Evolutionary conservation across 176 grass and related monocot genomes (phyloP).

Genomic region (Aegilops umbellulata): DNA sequence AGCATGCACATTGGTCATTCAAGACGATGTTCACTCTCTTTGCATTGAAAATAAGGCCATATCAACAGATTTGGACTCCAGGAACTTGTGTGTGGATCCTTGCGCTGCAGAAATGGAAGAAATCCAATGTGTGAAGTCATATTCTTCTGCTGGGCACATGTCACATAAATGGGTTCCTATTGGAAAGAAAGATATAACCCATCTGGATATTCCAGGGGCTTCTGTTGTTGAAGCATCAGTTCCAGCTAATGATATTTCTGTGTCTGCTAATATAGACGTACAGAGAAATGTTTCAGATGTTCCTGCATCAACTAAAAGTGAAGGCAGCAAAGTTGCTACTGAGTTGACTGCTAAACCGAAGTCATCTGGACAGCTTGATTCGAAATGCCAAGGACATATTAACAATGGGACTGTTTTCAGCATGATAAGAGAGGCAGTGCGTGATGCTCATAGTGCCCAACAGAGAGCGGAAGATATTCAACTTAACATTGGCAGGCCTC

Average conservation of each 20-base stretch:
- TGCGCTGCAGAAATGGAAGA: slow-evolving; percentile 34
- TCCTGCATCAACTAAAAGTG: slow-evolving; percentile 23
- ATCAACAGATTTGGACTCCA: background rate
- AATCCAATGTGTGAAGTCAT: slow-evolving; percentile 24
- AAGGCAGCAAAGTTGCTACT: slow-evolving; percentile 21
- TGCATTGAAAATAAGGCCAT: slow-evolving; percentile 4
- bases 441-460: slow-evolving; percentile 31
- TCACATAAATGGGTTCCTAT: slow-evolving; percentile 56
- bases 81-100: slow-evolving; percentile 8
- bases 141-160: slow-evolving; percentile 20
- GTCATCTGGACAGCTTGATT: background rate
- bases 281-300: slow-evolving; percentile 11
- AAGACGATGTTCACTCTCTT: slow-evolving; percentile 21
- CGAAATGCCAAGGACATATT: slow-evolving; percentile 25
- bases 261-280: background rate
- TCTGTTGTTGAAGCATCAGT: slow-evolving; percentile 24
- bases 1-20: background rate
- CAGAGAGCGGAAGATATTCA: slow-evolving; percentile 35
- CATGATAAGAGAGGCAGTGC: slow-evolving; percentile 58
- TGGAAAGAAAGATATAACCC: slow-evolving; percentile 30
- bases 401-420: slow-evolving; percentile 38
- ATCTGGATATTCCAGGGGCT: slow-evolving; percentile 7
- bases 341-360: slow-evolving; percentile 22
- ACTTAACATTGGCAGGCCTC: slow-evolving; percentile 25
- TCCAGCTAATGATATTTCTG: slow-evolving; percentile 23